These are phyloP conservation scores for Saposhnikovia divaricata DNA, from an alignment of 129 eudicot genomes.

Conservation along the genomic window DNA sequence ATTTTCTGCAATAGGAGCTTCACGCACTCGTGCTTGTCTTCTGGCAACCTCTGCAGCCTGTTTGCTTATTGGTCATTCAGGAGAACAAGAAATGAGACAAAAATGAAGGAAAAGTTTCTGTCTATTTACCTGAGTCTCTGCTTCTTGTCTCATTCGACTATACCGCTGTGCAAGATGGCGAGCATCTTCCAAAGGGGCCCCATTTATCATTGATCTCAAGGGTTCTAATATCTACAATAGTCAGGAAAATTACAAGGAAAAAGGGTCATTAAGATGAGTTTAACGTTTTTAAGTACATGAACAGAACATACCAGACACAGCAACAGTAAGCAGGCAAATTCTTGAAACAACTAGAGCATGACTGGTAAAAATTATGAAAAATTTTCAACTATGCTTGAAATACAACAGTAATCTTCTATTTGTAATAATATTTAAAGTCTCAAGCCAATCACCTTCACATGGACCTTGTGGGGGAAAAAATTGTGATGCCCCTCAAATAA, in stretches of 20 bases:
- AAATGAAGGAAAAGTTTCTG: not conserved
- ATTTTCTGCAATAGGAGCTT: conserved; percentile 87
- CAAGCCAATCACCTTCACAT: not conserved
- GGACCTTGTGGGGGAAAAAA: not conserved
- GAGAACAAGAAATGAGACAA: conserved; percentile 20
- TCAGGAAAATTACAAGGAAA: not conserved
- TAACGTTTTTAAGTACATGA: not conserved
- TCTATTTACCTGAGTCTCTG: conserved; percentile 76
- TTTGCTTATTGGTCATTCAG: conserved; percentile 26
- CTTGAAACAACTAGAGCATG: not conserved
- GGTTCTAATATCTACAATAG: conserved; percentile 74
- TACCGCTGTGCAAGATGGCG: conserved; percentile 98
- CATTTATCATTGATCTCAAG: conserved; percentile 71
- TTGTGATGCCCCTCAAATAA: not conserved
- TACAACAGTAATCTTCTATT: not conserved
- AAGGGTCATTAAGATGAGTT: not conserved
- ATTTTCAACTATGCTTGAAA: not conserved
- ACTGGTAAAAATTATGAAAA: not conserved
- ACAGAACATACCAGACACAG: not conserved
- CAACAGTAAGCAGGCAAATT: not conserved
- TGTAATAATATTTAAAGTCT: not conserved
- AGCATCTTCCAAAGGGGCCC: conserved; percentile 98
- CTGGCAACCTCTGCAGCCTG: conserved; percentile 94
- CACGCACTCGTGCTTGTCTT: conserved; percentile 87
- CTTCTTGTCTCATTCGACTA: conserved; percentile 98